Percentiles rank a stretch among this genome's conserved stretches.
phyloP scores from a whole-genome alignment of 208 protist species.

The Blechomonas ayalai region DNA sequence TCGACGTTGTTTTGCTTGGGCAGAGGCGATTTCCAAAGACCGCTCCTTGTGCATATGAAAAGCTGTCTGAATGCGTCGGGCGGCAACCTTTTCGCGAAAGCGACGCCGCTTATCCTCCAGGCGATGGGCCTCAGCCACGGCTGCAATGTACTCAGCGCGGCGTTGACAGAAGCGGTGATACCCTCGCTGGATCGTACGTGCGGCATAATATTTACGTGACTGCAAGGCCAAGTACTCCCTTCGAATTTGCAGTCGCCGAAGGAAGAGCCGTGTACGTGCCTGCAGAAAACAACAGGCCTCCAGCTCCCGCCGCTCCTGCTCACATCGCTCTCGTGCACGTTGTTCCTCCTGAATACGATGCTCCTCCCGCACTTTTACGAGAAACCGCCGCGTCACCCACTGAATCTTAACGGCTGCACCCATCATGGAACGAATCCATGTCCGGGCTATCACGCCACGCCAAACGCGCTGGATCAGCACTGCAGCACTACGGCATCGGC shows the following conservation, averaged over 20 bases:
- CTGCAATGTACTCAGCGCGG: constrained; percentile 23
- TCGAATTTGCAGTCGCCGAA: constrained; percentile 50
- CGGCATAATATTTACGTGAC: constrained; percentile 47
- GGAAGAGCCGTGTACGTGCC: constrained; percentile 54
- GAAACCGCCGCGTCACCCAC: constrained; percentile 38
- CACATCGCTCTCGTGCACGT: constrained; percentile 14
- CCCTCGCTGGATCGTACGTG: constrained; percentile 67
- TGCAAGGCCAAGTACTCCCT: constrained; percentile 39
- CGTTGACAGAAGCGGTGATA: constrained; percentile 55
- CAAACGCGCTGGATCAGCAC: constrained; percentile 66
- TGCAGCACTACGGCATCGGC: constrained; percentile 42
- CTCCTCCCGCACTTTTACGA: constrained; percentile 29
- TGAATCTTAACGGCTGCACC: constrained; percentile 44
- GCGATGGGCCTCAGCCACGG: constrained; percentile 49
- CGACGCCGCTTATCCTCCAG: constrained; percentile 45
- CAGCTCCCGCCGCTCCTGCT: constrained; percentile 26
- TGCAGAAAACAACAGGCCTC: constrained; percentile 54
- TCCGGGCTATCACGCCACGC: constrained; percentile 65
- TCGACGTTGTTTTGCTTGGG: constrained; percentile 27
- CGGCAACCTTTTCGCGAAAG: constrained; percentile 45
- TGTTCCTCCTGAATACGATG: constrained; percentile 30
- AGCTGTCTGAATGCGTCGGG: constrained; percentile 52
- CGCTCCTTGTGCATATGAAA: constrained; percentile 48
- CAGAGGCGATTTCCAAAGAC: constrained; percentile 22
- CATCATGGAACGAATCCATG: constrained; percentile 39